Evolutionary conservation across 768 basidiomycete genomes (phyloP).

Genomic region (Steccherinum ochraceum): DNA sequence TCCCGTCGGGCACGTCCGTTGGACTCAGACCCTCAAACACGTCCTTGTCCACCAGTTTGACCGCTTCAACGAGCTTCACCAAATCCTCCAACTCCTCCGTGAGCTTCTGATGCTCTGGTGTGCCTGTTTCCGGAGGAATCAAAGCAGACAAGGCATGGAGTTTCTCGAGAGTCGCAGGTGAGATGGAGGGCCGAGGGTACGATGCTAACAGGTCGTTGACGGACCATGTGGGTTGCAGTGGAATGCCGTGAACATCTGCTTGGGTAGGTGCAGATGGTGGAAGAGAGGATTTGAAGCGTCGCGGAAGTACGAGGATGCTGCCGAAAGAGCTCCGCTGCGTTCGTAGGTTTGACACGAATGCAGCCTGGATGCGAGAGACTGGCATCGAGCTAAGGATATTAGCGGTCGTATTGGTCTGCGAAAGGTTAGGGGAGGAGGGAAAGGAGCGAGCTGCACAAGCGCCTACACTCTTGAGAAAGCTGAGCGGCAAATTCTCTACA

Average conservation of each 20-base stretch:
- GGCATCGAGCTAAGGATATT: too few relatives aligned
- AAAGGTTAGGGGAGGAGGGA: too few relatives aligned
- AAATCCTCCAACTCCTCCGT: conserved; percentile 64
- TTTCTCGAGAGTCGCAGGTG: conserved; percentile 48
- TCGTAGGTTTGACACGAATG: too few relatives aligned
- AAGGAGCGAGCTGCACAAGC: too few relatives aligned
- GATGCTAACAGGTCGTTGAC: conserved; percentile 71
- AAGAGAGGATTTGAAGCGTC: too few relatives aligned
- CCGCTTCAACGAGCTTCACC: conserved; percentile 74
- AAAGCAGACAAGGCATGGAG: conserved; percentile 74
- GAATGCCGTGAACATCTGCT: conserved; percentile 59
- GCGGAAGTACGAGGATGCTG: too few relatives aligned
- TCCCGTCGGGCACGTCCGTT: conserved; percentile 2
- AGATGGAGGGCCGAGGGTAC: conserved; percentile 62
- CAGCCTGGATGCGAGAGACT: too few relatives aligned
- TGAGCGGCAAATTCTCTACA: too few relatives aligned
- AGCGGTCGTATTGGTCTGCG: too few relatives aligned
- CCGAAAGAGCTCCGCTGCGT: too few relatives aligned
- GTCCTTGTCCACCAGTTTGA: conserved; percentile 51
- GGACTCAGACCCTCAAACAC: conserved; percentile 1
- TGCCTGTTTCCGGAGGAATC: conserved; percentile 53
- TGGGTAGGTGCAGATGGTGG: too few relatives aligned
- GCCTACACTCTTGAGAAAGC: too few relatives aligned
- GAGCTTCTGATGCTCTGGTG: conserved; percentile 43
- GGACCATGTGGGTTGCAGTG: conserved; percentile 70